Base-by-base conservation (phyloP, 2,329 filamentous ascomycete species). In the Fusarium pininemorale region DNA sequence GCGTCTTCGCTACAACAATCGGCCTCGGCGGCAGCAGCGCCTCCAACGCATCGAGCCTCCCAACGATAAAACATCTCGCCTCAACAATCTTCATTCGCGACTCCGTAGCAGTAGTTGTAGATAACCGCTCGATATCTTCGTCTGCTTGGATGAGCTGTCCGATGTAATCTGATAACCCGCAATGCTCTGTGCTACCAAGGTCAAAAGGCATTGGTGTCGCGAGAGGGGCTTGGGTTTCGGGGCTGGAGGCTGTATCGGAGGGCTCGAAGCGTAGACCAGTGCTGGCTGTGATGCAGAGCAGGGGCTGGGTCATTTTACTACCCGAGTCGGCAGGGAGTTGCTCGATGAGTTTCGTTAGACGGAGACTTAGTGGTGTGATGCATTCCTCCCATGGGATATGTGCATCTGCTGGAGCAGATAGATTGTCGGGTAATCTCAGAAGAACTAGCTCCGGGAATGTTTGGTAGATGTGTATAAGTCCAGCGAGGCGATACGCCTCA, bases 401-500 rank as follows among this genome's bases (percentile, higher is more conserved):
- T 3, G 44, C 54, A 41, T 63, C 50, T 18, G 48, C 47, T 2
- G 66, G 55, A 3, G 28, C 59, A 0, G 50, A 64, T 0, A 76
- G 12, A 12, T 68, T 45, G 4, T 64, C 72, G 1, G 81, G 80
- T 5, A 82, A 64, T 2, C 81, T 76, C 6, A 80, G 50, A 0
- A 79, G 65, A 1, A 81, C 79, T 4, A 83, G 62, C 11, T 82
- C 81, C 0, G 81, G 81, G 7, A 83, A 83, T 0, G 82, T 83
- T 53, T 83, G 80, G 69, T 84, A 84, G 4, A 84, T 80, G 41
- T 84, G 83, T 6, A 84, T 72, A 22, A 84, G 65, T 0, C 83
- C 80, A 1, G 80, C 79, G 0, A 84, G 73, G 3, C 81, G 79
- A 44, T 83, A 84, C 0, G 82, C 82, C 50, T 84, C 83, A 5